Conservation (phyloP, 805 yeast species). For the Scheffersomyces lignosus region DNA sequence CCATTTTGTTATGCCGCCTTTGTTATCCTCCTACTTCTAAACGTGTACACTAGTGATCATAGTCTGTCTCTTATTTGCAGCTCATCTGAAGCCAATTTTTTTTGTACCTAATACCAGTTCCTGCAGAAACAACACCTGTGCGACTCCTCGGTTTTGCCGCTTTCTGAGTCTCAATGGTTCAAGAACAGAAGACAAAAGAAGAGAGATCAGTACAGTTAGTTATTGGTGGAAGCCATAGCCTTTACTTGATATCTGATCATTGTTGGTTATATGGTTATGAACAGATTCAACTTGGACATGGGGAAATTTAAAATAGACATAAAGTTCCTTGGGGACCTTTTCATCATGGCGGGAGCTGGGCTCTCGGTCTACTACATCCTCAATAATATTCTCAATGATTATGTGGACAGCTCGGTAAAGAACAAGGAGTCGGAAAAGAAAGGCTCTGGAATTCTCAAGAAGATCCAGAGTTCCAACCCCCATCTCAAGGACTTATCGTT, state of each 20-base stretch:
- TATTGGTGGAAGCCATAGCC: too few species aligned
- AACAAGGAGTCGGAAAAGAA: slow-evolving; percentile 65
- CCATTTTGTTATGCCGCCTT: background rate
- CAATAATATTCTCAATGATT: slow-evolving; percentile 38
- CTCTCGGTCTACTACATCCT: slow-evolving; percentile 67
- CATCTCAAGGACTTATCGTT: slow-evolving; percentile 50
- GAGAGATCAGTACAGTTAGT: background rate
- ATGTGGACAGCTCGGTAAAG: slow-evolving; percentile 33
- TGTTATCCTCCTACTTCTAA: too few species aligned
- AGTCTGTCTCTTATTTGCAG: too few species aligned
- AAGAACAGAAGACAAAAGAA: background rate
- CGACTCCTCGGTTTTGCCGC: too few species aligned
- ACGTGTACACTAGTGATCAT: too few species aligned
- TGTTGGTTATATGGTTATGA: slow-evolving; percentile 25
- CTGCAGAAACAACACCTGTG: too few species aligned
- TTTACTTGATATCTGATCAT: too few species aligned
- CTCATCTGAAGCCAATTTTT: too few species aligned
- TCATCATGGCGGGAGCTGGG: slow-evolving; percentile 57
- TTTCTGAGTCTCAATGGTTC: too few species aligned
- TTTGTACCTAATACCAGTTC: too few species aligned
- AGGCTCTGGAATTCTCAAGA: slow-evolving; percentile 45
- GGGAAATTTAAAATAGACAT: slow-evolving; percentile 40
- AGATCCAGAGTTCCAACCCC: slow-evolving; percentile 53
- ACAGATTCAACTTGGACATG: slow-evolving; percentile 32
- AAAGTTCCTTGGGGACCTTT: slow-evolving; percentile 42